Conservation (phyloP, 1,139 yeast species). For the Fermentozyma sake region DNA sequence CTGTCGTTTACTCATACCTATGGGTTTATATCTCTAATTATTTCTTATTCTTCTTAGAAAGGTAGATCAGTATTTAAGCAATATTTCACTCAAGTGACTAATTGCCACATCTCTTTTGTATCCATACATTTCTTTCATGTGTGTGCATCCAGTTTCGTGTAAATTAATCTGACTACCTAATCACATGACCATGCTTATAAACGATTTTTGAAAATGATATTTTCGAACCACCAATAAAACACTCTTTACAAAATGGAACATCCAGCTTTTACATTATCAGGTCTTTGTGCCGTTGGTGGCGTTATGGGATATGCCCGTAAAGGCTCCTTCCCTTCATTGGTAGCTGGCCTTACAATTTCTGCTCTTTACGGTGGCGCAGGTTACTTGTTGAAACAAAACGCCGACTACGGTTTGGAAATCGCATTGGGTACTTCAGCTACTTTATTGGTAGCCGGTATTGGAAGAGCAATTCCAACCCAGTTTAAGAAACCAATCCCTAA, state of each 20-base stretch:
- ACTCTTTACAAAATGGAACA: slow-evolving; percentile 57
- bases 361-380: slow-evolving; percentile 74
- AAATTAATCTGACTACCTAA: too few relatives aligned
- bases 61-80: too few relatives aligned
- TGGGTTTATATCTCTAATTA: too few relatives aligned
- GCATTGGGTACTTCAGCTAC: slow-evolving; percentile 71
- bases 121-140: too few relatives aligned
- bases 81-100: too few relatives aligned
- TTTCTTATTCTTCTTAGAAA: too few relatives aligned
- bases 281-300: slow-evolving; percentile 73
- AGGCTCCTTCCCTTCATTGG: slow-evolving; percentile 72
- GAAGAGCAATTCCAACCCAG: slow-evolving; percentile 55
- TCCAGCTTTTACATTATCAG: slow-evolving; percentile 73
- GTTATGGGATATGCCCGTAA: slow-evolving; percentile 68
- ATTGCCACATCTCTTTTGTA: too few relatives aligned
- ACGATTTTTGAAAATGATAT: too few relatives aligned
- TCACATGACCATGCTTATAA: too few relatives aligned
- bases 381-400: slow-evolving; percentile 65
- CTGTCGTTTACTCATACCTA: too few relatives aligned
- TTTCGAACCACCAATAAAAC: too few relatives aligned
- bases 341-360: slow-evolving; percentile 73
- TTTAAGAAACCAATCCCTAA: slow-evolving; percentile 78
- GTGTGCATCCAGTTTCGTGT: too few relatives aligned
- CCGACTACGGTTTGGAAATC: slow-evolving; percentile 75
- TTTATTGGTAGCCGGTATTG: slow-evolving; percentile 63